These are phyloP conservation scores for Pythium utonaiense DNA, from an alignment of 352 stramenopile genomes.

Conservation along the genomic window DNA sequence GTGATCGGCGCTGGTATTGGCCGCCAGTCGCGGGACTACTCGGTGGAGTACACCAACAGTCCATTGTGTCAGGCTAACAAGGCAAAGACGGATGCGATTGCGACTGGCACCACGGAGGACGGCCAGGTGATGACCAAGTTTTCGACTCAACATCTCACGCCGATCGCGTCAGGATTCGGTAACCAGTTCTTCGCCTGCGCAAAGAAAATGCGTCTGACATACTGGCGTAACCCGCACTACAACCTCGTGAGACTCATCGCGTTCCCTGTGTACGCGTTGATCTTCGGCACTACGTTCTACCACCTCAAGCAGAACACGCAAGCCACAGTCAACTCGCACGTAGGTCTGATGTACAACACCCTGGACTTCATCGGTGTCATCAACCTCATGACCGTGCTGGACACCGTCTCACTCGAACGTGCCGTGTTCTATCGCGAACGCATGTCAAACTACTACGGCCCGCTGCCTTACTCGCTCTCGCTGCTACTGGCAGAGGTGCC, in stretches of 20 bases:
- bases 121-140: slow-evolving; percentile 12
- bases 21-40: slow-evolving; percentile 51
- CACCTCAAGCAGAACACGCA: slow-evolving; percentile 29
- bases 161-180: slow-evolving; percentile 23
- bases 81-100: slow-evolving; percentile 1
- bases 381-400: slow-evolving; percentile 34
- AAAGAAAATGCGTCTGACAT: slow-evolving; percentile 24
- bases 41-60: slow-evolving; percentile 46
- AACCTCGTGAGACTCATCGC: slow-evolving; percentile 62
- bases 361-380: slow-evolving; percentile 62
- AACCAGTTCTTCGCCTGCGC: slow-evolving; percentile 12
- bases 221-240: slow-evolving; percentile 42
- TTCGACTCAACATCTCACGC: slow-evolving; percentile 18
- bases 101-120: not conserved
- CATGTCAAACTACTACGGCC: slow-evolving; percentile 47
- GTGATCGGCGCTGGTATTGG: slow-evolving; percentile 68
- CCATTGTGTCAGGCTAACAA: slow-evolving; percentile 25
- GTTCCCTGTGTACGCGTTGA: slow-evolving; percentile 51
- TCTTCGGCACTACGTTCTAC: slow-evolving; percentile 72
- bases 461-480: slow-evolving; percentile 38
- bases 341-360: slow-evolving; percentile 71
- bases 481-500: slow-evolving; percentile 42
- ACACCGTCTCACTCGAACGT: slow-evolving; percentile 23
- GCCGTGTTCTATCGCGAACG: slow-evolving; percentile 35
- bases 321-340: slow-evolving; percentile 51